Evolutionary conservation across 495 filamentous ascomycete genomes (phyloP).

Genomic region (Sphaerosporella brunnea): DNA sequence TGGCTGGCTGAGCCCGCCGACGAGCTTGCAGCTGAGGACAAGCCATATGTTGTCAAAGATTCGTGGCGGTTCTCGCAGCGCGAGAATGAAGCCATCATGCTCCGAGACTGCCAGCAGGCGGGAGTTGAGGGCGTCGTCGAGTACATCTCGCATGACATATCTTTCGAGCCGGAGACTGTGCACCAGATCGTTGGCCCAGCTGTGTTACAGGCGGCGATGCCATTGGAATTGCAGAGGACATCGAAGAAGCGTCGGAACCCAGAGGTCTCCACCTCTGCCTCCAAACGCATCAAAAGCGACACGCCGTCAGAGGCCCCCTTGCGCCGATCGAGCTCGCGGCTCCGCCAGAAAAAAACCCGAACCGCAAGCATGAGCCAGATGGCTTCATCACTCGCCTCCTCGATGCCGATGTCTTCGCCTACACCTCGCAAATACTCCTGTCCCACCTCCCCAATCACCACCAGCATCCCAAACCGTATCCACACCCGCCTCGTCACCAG

Average conservation of each 20-base stretch:
- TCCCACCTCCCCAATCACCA: neutral
- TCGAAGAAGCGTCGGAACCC: too few relatives aligned
- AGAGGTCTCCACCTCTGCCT: too few relatives aligned
- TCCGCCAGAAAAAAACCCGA: neutral
- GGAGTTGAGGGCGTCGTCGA: constrained; percentile 1
- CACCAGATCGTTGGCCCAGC: neutral
- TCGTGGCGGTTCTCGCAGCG: neutral
- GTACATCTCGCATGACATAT: constrained; percentile 3
- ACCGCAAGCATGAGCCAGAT: neutral
- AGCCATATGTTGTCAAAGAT: neutral
- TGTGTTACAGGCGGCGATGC: neutral
- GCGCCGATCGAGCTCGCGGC: neutral
- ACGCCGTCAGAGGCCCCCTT: neutral
- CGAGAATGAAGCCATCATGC: constrained; percentile 3
- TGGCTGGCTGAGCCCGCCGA: constrained; percentile 1
- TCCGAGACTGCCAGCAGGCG: neutral
- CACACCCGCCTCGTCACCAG: neutral
- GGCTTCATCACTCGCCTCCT: neutral
- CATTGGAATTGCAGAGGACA: too few relatives aligned
- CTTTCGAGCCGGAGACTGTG: neutral
- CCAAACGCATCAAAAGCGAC: neutral
- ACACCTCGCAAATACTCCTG: too few relatives aligned
- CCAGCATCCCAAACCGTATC: neutral
- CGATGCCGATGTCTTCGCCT: too few relatives aligned
- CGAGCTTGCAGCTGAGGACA: neutral